Evolutionary conservation across 345 rosid species (phyloP).

Genomic region (Syzygium oleosum): DNA sequence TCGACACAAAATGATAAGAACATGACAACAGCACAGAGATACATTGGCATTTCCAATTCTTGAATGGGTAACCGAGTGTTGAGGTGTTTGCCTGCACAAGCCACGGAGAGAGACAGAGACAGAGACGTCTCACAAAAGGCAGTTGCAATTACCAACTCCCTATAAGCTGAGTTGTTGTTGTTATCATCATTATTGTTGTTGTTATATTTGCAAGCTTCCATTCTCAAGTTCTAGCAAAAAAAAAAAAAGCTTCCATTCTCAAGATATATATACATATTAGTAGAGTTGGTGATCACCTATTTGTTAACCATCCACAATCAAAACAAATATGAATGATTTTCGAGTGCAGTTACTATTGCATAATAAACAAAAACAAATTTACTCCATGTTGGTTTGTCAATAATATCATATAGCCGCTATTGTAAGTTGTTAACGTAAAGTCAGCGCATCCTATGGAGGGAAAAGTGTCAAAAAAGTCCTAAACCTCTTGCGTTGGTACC

Average conservation of each 20-base stretch:
- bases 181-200: no score
- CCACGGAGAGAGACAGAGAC: neutral
- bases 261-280: neutral
- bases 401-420: neutral
- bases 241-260: neutral
- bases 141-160: neutral
- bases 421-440: neutral
- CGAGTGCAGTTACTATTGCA: neutral
- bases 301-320: neutral
- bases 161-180: no score
- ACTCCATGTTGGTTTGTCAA: neutral
- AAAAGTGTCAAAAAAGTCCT: no score
- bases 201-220: neutral
- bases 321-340: neutral
- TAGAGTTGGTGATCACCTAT: neutral
- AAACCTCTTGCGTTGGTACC: no score
- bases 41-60: neutral
- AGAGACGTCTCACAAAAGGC: neutral
- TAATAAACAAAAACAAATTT: neutral
- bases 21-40: neutral
- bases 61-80: neutral
- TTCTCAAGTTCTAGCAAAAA: neutral
- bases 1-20: neutral
- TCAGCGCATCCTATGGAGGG: neutral
- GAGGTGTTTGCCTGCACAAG: neutral